Percentiles rank a stretch among this genome's conserved stretches.
These are phyloP conservation scores for Sporobolomyces phaffii DNA, from an alignment of 768 basidiomycete species.

Conservation along the genomic window DNA sequence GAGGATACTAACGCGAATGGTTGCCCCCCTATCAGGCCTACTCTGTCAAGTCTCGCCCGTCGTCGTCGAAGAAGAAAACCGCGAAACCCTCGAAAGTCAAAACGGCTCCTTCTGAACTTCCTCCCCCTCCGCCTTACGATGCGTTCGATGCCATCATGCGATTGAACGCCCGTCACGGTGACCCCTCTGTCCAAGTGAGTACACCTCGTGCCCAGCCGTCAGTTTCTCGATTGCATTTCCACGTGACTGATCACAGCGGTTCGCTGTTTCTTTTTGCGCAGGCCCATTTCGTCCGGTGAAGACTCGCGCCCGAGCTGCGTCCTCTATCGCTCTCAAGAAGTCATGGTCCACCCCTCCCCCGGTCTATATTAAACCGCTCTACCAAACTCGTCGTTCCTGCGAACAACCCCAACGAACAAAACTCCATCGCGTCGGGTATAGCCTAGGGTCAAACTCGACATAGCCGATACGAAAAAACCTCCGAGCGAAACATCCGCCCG, in stretches of 20 bases:
- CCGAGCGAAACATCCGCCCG: too few species aligned
- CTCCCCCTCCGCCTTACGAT: conserved; percentile 2
- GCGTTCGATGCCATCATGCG: conserved; percentile 13
- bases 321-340: background rate
- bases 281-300: conserved; percentile 1
- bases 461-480: too few species aligned
- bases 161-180: conserved; percentile 20
- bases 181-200: conserved; percentile 19
- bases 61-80: background rate
- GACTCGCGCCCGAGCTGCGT: too few species aligned
- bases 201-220: too few species aligned
- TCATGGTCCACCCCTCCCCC: background rate
- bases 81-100: too few species aligned
- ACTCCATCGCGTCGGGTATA: conserved; percentile 60
- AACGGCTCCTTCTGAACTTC: background rate
- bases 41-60: background rate
- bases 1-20: background rate
- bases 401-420: conserved; percentile 54
- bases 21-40: background rate
- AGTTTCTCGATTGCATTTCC: too few species aligned
- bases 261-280: background rate
- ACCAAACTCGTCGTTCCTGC: too few species aligned
- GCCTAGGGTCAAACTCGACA: too few species aligned
- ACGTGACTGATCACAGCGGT: too few species aligned
- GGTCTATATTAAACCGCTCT: background rate